These are phyloP conservation scores for Petunia hybrid DNA, from an alignment of 305 asterid species.

Conservation along the genomic window DNA sequence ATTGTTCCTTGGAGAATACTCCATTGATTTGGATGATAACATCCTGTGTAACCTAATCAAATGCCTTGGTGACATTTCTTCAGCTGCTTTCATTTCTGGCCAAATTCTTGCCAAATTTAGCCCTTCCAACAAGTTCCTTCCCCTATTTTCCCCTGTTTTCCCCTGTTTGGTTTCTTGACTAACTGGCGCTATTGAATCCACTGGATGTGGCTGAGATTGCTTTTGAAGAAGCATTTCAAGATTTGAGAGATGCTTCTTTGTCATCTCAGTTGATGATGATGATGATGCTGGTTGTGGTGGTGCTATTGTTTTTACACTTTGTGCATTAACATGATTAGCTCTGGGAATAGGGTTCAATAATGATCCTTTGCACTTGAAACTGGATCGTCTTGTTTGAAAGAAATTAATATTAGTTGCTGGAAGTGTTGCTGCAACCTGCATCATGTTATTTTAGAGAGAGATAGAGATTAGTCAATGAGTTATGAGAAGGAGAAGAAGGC, in stretches of 20 bases:
- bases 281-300: too few relatives aligned
- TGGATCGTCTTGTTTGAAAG: slow-evolving; percentile 60
- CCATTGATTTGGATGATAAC: slow-evolving; percentile 59
- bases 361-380: slow-evolving; percentile 54
- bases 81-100: slow-evolving; percentile 81
- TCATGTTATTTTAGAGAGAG: slow-evolving; percentile 3
- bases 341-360: slow-evolving; percentile 60
- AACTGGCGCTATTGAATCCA: slow-evolving; percentile 46
- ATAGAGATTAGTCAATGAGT: too few relatives aligned
- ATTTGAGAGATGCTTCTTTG: slow-evolving; percentile 57
- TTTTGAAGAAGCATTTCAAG: slow-evolving; percentile 59
- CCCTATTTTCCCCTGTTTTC: slow-evolving; percentile 36
- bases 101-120: slow-evolving; percentile 55
- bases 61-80: slow-evolving; percentile 86
- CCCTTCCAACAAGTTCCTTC: slow-evolving; percentile 51
- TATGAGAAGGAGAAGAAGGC: not conserved
- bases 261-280: slow-evolving; percentile 43
- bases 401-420: too few relatives aligned
- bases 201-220: slow-evolving; percentile 39
- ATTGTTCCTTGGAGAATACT: slow-evolving; percentile 70
- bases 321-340: slow-evolving; percentile 32
- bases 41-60: slow-evolving; percentile 70
- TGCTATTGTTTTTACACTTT: not conserved
- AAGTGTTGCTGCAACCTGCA: too few relatives aligned
- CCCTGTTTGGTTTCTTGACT: slow-evolving; percentile 11